Percentiles rank a stretch among this genome's conserved stretches.
These are phyloP conservation scores for Amniculicola lignicola DNA, from an alignment of 495 filamentous ascomycete species.

Conservation along the genomic window DNA sequence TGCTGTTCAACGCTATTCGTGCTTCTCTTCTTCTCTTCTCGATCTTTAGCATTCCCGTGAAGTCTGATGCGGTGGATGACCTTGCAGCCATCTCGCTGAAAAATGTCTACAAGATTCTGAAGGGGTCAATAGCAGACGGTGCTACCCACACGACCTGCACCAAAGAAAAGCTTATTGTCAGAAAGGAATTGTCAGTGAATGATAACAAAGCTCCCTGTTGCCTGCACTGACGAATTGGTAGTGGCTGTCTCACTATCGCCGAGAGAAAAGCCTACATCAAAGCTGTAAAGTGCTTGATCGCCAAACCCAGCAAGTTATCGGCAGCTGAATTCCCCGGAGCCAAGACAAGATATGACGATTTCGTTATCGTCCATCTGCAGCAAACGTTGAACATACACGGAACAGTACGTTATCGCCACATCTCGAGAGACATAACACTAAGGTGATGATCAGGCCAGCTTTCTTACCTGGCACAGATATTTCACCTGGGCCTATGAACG, in stretches of 20 bases:
- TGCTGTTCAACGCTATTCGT: neutral
- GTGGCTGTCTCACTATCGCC: neutral
- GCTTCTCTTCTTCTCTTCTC: neutral
- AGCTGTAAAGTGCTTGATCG: conserved; percentile 2
- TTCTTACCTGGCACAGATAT: conserved; percentile 71
- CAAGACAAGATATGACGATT: conserved; percentile 62
- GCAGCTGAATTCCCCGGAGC: neutral
- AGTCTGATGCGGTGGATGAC: conserved; percentile 8
- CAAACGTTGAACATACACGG: conserved; percentile 58
- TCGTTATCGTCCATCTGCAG: conserved; percentile 54
- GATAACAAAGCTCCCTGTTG: too few relatives aligned
- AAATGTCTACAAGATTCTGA: conserved; percentile 9
- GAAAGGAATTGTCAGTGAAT: too few relatives aligned
- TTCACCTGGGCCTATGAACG: conserved; percentile 61
- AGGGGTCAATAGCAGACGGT: conserved; percentile 5
- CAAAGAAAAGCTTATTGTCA: neutral
- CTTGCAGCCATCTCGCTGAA: conserved; percentile 2
- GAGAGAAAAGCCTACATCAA: conserved; percentile 6
- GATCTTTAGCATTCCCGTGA: neutral
- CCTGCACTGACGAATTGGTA: too few relatives aligned
- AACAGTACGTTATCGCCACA: conserved; percentile 39
- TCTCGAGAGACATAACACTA: neutral
- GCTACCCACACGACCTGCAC: conserved; percentile 5
- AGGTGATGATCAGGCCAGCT: conserved; percentile 46
- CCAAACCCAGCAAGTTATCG: neutral